Evolutionary conservation across 208 protist genomes (phyloP), one percentile per base, ranked within the genome.

Genomic region (Wallacemonas sp.): DNA sequence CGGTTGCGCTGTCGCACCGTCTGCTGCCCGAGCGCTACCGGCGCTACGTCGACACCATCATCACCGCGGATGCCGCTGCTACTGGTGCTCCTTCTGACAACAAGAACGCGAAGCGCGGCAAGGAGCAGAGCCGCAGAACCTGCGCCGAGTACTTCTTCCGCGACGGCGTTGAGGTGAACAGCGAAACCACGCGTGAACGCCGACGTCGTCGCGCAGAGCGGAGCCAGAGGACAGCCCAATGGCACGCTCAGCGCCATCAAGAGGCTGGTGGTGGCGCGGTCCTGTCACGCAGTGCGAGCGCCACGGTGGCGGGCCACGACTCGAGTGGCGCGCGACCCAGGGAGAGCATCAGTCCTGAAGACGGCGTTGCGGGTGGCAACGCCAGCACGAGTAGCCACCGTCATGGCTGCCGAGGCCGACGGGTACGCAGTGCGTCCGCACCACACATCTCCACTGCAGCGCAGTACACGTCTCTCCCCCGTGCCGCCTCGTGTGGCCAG

Each of bases 101-200:
- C 3, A 19, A 5, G 3, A 58, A 9, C 52, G 32, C 2, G 12
- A 58, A 33, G n/a, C 16, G n/a, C 52, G 19, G 3, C 12, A 39
- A 9, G 29, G 19, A 6, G 4, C 5, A 8, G n/a, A 41, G 69
- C 1, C 75, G 67, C 11, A 29, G 74, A 29, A 49, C 29, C 12
- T 92, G 90, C 68, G 55, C 41, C 17, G 90, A 96, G 74, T 93
- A 85, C 60, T 96, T 93, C 61, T 93, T 92, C 61, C 74, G 74
- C 30, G 82, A 96, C 71, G 87, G 87, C 0, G 76, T 69, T 1
- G 79, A 89, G 71, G 81, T 90, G 33, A 88, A 76, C 55, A 47
- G 66, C 12, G 47, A 61, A 6, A 78, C 69, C 47, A 16, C 64
- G 44, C 0, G 23, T 39, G 65, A 61, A 34, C 74, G 67, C 19